Conservation (phyloP, 2,329 filamentous ascomycete genomes). For the Pseudogymnoascus sp. region DNA sequence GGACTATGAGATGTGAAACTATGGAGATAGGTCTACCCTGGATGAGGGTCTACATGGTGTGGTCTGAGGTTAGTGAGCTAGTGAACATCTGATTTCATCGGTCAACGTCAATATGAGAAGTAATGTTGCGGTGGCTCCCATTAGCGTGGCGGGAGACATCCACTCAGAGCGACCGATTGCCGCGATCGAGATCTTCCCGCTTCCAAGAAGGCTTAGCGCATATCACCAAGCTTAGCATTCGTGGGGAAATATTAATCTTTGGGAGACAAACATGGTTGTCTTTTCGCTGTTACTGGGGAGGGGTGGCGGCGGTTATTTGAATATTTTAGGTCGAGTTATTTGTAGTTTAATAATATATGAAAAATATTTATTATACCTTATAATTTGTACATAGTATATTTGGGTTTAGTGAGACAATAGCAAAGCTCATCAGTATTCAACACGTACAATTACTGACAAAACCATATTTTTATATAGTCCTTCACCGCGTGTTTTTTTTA, state of each 20-base stretch:
- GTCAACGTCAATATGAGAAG: constrained; percentile 1
- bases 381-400: not conserved
- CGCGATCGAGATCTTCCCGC: not conserved
- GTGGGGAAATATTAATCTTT: not conserved
- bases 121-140: not conserved
- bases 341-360: too few species aligned
- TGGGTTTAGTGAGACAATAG: not conserved
- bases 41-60: not conserved
- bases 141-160: not conserved
- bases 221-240: not conserved
- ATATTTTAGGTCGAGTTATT: not conserved
- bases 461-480: too few species aligned
- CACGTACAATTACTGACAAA: not conserved
- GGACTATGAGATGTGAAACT: not conserved
- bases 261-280: not conserved
- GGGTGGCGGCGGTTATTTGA: not conserved
- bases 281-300: not conserved
- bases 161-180: not conserved
- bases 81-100: not conserved
- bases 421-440: not conserved
- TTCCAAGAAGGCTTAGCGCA: not conserved
- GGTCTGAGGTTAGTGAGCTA: not conserved
- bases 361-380: too few species aligned
- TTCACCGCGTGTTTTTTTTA: too few species aligned
- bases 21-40: not conserved